Evolutionary conservation across 768 basidiomycete genomes (phyloP).

Genomic region (Auricularia sp.): DNA sequence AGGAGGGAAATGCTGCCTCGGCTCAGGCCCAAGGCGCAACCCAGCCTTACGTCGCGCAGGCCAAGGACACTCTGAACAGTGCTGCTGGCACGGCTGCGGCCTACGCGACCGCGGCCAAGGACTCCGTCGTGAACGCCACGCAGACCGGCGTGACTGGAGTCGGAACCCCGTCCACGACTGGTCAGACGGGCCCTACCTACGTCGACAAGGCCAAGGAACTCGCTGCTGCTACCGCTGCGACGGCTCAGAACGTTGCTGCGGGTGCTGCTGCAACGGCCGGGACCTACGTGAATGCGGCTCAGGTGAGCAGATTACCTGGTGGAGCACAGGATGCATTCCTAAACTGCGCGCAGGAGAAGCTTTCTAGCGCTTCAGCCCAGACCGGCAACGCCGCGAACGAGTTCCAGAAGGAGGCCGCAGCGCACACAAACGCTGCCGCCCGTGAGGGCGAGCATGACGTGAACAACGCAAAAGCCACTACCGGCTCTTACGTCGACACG

Average conservation of each 20-base stretch:
- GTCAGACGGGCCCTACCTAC: background rate
- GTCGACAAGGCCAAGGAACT: conserved; percentile 3
- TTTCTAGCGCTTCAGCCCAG: conserved; percentile 8
- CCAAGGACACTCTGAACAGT: background rate
- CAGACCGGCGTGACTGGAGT: background rate
- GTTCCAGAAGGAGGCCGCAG: conserved; percentile 20
- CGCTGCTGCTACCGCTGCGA: background rate
- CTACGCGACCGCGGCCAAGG: background rate
- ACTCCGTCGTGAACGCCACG: background rate
- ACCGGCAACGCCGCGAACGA: conserved; percentile 18
- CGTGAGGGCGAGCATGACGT: conserved; percentile 46
- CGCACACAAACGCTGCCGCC: conserved; percentile 43
- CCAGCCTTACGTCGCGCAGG: background rate
- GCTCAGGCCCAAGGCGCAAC: background rate
- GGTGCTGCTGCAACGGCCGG: background rate
- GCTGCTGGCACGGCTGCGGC: background rate
- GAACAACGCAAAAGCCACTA: conserved; percentile 34
- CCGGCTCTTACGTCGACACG: conserved; percentile 43
- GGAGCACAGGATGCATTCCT: background rate
- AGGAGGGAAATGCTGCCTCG: background rate
- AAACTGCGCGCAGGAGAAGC: conserved; percentile 1
- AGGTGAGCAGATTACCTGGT: background rate
- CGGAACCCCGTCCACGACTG: background rate
- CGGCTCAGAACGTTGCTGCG: conserved; percentile 4
- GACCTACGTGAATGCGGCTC: background rate